Base-by-base conservation (phyloP, 371 early-diverging fungal species). In the Mortierella sp. region DNA sequence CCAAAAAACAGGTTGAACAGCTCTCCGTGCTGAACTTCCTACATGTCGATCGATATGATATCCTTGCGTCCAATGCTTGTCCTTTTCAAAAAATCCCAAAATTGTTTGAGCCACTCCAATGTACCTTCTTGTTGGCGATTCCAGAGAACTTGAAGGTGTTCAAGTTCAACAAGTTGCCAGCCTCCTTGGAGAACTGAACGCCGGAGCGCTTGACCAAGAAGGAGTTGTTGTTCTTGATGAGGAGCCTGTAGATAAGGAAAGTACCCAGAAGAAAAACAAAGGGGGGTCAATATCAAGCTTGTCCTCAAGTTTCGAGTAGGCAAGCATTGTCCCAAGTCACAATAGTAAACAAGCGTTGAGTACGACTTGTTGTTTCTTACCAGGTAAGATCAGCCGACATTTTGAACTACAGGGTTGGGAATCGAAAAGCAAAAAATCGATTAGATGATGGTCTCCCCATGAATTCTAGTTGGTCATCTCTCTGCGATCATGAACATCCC, bases 81-180 rank as follows among this genome's bases (percentile, higher is more conserved):
- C 9, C 28, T 9, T 60, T 34, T 9, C 1, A 34, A 24, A n/a
- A 38, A 5, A 13, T n/a, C 21, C 19, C 44, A 58, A 55, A 60
- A 4, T 60, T 28, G n/a, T 47, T 16, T 63, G 44, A 26, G 63
- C 13, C 14, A 10, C 24, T 34, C 26, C 76, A 76, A 80, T 60
- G 74, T 91, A 95, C 94, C 94, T 95, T 95, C 88, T 86, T 86
- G 93, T 94, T 94, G 86, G 95, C 96, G 87, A 97, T 73, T 79
- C 95, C 95, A 88, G 96, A 95, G 94, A 91, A 95, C 94, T 96
- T 96, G 94, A 92, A 95, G 79, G 95, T 90, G 94, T 97, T 93
- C 89, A 90, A 80, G 93, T 96, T 96, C 90, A 89, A 90, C 90
- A 97, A 91, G 95, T 97, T 97, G 82, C 93, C 93, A 81, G 94